phyloP scores from a whole-genome alignment of 2,329 filamentous ascomycete genomes.

The Simplicillium aogashimaense region DNA sequence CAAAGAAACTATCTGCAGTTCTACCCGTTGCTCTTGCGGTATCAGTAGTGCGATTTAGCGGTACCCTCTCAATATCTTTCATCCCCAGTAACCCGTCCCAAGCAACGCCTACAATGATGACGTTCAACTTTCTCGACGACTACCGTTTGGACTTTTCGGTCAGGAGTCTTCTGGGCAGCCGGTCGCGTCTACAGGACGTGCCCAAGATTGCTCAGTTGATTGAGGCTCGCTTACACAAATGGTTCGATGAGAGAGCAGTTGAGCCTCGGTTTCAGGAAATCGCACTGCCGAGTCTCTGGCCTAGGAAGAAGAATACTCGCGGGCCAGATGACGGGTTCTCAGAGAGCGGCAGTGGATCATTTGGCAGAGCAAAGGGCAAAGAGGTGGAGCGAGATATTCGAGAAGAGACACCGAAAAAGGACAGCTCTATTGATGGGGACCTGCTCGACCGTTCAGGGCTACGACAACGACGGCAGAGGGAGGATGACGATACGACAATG shows the following conservation, averaged over 20 bases:
- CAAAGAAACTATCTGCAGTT: constrained; percentile 78
- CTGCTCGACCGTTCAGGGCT: constrained; percentile 26
- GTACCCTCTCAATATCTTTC: constrained; percentile 87
- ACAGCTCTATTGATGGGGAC: constrained; percentile 31
- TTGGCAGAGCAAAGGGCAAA: constrained; percentile 43
- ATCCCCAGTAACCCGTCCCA: constrained; percentile 65
- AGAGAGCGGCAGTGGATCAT: constrained; percentile 30
- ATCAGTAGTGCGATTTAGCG: constrained; percentile 87
- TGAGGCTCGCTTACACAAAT: constrained; percentile 68
- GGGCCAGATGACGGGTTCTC: constrained; percentile 53
- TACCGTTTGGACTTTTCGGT: constrained; percentile 79
- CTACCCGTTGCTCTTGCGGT: constrained; percentile 87
- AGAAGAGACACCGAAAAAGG: constrained; percentile 38
- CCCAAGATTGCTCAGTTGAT: constrained; percentile 82
- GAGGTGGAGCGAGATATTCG: constrained; percentile 40
- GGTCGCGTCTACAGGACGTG: constrained; percentile 74
- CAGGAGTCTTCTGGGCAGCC: constrained; percentile 66
- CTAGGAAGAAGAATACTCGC: constrained; percentile 71
- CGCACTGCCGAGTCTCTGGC: constrained; percentile 73
- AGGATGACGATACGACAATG: constrained; percentile 32
- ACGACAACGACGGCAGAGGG: constrained; percentile 25
- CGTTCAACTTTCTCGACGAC: constrained; percentile 88
- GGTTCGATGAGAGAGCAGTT: constrained; percentile 81
- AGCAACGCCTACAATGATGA: constrained; percentile 74
- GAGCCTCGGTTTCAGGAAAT: constrained; percentile 84